Percentiles rank a stretch among this genome's conserved stretches.
phyloP scores from a whole-genome alignment of 2,329 filamentous ascomycete genomes.

The Trichoderma sp. region DNA sequence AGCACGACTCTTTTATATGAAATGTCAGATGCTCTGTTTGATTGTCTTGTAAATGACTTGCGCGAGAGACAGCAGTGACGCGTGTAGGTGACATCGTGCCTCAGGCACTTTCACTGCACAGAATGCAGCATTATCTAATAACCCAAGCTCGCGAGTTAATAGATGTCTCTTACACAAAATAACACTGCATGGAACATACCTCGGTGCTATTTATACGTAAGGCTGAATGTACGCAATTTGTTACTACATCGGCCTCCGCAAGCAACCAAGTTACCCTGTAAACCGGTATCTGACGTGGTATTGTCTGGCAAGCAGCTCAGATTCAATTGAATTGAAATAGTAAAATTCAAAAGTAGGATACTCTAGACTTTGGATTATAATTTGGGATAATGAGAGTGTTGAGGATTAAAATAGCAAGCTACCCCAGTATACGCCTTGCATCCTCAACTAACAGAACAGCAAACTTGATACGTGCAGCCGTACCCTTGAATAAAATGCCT shows the following conservation, averaged over 20 bases:
- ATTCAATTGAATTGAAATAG: background rate
- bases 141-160: background rate
- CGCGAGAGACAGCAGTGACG: background rate
- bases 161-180: background rate
- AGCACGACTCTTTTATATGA: background rate
- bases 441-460: background rate
- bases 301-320: background rate
- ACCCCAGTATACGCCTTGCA: fast-evolving
- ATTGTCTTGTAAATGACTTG: background rate
- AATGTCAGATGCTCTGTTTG: background rate
- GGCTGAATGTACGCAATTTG: background rate
- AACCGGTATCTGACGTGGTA: background rate
- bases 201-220: background rate
- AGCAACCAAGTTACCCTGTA: background rate
- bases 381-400: background rate
- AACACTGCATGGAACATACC: background rate
- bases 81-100: background rate
- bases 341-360: background rate
- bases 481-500: background rate
- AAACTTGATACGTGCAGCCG: background rate
- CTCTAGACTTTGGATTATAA: background rate
- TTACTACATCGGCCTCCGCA: background rate
- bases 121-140: background rate
- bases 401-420: background rate
- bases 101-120: background rate